Evolutionary conservation across 306 rosid genomes (phyloP).

Genomic region (Astragalus glycyphyllos): DNA sequence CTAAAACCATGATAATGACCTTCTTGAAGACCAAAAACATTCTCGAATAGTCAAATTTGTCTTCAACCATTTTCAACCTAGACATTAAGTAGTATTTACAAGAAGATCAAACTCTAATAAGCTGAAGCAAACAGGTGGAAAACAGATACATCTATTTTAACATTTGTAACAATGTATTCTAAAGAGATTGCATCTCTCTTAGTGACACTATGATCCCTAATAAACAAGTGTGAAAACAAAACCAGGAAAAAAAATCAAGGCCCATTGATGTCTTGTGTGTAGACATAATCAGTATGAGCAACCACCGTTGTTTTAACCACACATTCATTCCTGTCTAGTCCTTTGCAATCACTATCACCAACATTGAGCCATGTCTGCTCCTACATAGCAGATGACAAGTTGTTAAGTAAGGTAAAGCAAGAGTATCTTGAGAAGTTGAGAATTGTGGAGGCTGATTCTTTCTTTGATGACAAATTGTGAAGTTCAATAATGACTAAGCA

Average conservation of each 20-base stretch:
- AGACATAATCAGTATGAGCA: slow-evolving; percentile 69
- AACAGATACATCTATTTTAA: neutral
- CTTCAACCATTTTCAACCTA: neutral
- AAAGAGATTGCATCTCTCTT: slow-evolving; percentile 23
- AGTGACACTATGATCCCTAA: neutral
- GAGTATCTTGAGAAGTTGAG: slow-evolving; percentile 2
- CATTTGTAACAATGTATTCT: slow-evolving; percentile 17
- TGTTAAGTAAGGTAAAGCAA: neutral
- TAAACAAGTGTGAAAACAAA: neutral
- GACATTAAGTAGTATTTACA: too few relatives aligned
- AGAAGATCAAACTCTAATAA: neutral
- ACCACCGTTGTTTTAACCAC: slow-evolving; percentile 52
- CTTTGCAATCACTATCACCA: slow-evolving; percentile 54
- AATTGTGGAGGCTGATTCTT: slow-evolving; percentile 16
- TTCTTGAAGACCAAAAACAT: neutral
- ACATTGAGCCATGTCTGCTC: slow-evolving; percentile 39
- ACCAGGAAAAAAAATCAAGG: slow-evolving; percentile 44
- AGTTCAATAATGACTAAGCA: slow-evolving; percentile 41
- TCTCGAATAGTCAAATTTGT: slow-evolving; percentile 1
- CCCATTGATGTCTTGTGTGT: slow-evolving; percentile 55
- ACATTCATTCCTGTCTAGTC: slow-evolving; percentile 53
- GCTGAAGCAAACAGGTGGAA: too few relatives aligned
- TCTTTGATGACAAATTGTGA: slow-evolving; percentile 8
- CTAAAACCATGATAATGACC: slow-evolving; percentile 31
- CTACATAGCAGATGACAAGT: slow-evolving; percentile 27